These are phyloP conservation scores for Carex pumila DNA, from an alignment of 176 grass and related monocot species.

Conservation along the genomic window DNA sequence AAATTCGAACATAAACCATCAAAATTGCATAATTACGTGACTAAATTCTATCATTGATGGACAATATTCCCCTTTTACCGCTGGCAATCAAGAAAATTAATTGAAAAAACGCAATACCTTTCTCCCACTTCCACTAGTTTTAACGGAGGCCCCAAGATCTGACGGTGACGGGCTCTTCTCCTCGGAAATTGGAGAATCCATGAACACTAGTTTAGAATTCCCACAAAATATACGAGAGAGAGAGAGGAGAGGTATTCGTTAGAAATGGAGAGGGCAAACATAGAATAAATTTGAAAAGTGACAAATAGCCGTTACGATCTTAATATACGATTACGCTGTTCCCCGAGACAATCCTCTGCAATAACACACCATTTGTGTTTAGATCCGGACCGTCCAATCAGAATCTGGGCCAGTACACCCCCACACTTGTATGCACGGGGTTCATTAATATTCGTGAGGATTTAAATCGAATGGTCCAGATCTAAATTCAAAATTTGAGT, in stretches of 20 bases:
- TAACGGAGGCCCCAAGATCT: slow-evolving; percentile 1
- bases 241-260: neutral
- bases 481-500: too few relatives aligned
- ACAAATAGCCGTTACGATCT: slow-evolving; percentile 28
- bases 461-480: too few relatives aligned
- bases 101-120: slow-evolving; percentile 18
- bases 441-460: too few relatives aligned
- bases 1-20: neutral
- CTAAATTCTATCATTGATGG: neutral
- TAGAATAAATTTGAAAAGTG: neutral
- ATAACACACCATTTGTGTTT: too few relatives aligned
- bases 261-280: slow-evolving; percentile 2
- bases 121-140: slow-evolving; percentile 21
- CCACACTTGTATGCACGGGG: too few relatives aligned
- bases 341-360: too few relatives aligned
- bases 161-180: slow-evolving; percentile 20
- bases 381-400: too few relatives aligned
- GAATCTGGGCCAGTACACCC: too few relatives aligned
- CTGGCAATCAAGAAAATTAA: neutral
- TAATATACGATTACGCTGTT: neutral
- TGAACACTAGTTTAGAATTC: neutral
- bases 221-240: neutral
- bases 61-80: neutral
- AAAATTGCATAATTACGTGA: neutral
- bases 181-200: neutral